Percentiles rank a stretch among this genome's conserved stretches.
Conservation (phyloP, 345 rosid genomes). For the Gossypium herbaceum region DNA sequence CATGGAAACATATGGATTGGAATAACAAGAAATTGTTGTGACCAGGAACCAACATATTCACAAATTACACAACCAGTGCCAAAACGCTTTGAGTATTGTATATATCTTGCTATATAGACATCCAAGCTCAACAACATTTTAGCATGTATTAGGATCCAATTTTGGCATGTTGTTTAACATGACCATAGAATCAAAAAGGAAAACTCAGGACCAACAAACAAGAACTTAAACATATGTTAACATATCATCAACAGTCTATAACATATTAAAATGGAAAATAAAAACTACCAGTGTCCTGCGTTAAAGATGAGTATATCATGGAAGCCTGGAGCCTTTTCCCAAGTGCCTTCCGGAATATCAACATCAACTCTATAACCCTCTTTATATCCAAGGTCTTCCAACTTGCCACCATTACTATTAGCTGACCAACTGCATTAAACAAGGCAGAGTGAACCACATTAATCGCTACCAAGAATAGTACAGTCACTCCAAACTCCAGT, state of each 20-base stretch:
- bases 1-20: neutral
- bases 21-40: conserved; percentile 3
- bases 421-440: conserved; percentile 63
- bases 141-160: neutral
- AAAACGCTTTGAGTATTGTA: neutral
- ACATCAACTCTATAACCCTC: conserved; percentile 90
- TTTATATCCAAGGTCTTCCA: conserved; percentile 74
- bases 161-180: neutral
- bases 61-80: neutral
- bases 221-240: neutral
- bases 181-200: neutral
- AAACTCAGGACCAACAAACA: neutral
- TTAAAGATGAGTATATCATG: conserved; percentile 71
- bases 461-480: neutral
- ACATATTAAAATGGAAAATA: neutral
- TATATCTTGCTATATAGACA: neutral
- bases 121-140: neutral
- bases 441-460: neutral
- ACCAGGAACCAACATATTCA: neutral
- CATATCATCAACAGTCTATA: neutral
- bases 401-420: conserved; percentile 55
- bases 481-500: neutral
- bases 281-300: conserved; percentile 84
- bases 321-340: conserved; percentile 70
- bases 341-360: conserved; percentile 81